phyloP scores from a whole-genome alignment of 768 basidiomycete genomes.

The Suillus paluster region DNA sequence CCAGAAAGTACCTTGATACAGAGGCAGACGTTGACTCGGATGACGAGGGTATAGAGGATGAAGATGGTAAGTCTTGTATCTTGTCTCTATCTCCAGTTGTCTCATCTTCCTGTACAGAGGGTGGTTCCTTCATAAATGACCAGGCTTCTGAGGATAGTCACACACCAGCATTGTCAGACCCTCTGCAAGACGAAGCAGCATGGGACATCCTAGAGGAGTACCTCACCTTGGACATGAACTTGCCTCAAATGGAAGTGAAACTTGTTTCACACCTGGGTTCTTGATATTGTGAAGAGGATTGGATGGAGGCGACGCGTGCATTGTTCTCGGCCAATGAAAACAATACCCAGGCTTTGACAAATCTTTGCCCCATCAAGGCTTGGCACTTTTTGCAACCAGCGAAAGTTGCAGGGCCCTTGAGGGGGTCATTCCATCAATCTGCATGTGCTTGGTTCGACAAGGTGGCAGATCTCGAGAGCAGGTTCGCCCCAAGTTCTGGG shows the following conservation, averaged over 20 bases:
- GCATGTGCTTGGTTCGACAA: too few relatives aligned
- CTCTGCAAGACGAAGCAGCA: neutral
- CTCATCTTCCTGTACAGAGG: neutral
- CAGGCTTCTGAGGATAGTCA: too few relatives aligned
- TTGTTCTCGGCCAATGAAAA: neutral
- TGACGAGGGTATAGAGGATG: neutral
- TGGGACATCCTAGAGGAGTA: neutral
- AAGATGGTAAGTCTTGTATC: neutral
- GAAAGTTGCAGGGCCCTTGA: too few relatives aligned
- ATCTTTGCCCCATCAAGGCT: too few relatives aligned
- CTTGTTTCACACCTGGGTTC: neutral
- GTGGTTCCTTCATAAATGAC: neutral
- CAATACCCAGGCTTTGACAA: neutral
- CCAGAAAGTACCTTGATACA: too few relatives aligned
- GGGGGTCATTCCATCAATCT: too few relatives aligned
- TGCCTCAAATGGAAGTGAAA: neutral
- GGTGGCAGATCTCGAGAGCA: too few relatives aligned
- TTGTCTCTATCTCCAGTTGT: too few relatives aligned
- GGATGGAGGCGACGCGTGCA: neutral
- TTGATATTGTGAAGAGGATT: neutral
- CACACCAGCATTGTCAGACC: neutral
- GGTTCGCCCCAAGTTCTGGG: too few relatives aligned
- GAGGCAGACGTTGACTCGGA: too few relatives aligned
- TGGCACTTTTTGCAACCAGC: too few relatives aligned
- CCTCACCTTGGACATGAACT: neutral